Evolutionary conservation across 768 basidiomycete genomes (phyloP), one percentile per base, ranked within the genome.

Genomic region (Rhodotorula toruloides): DNA sequence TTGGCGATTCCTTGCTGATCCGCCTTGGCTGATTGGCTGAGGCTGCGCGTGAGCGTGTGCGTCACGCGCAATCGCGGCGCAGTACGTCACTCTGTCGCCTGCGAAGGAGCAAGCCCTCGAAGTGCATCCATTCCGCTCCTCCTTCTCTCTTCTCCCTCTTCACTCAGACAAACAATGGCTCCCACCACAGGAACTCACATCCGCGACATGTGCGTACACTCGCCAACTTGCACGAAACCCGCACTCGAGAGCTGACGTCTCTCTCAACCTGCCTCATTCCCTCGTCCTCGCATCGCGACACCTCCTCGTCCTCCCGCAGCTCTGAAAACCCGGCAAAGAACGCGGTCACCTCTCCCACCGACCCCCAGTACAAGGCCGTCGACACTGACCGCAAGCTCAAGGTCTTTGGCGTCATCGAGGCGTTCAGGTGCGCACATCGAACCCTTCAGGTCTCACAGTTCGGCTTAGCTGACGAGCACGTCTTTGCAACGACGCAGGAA

Each of bases 361-460:
- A 74, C 32, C 37, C 53, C 11, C 21, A 39, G n/a, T 16, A 17
- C 53, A 54, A 54, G 53, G 84, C 87, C 17, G 84, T 83, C 10
- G 91, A 93, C 76, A 83, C 92, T 65, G 85, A 89, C 72, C 83
- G 89, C 73, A 94, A 94, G 81, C 83, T 83, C 44, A 81, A 84
- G 58, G 79, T 94, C 49, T 93, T 87, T 74, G 89, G 87, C 71
- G 84, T 88, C 60, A 81, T 96, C 66, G 80, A 87, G 12, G 42
- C 42, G 42, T 12, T 12, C 13, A 42, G 21, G 21, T 12, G 13
- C 13, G 42, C 42, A 42, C 13, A n/a, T n/a, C n/a, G n/a, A n/a
- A n/a, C n/a, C n/a, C n/a, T n/a, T n/a, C n/a, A n/a, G n/a, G n/a
- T n/a, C n/a, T n/a, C n/a, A n/a, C n/a, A n/a, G n/a, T n/a, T n/a